Conservation (phyloP, 257 asterid species). For the Osmanthus fragrans region DNA sequence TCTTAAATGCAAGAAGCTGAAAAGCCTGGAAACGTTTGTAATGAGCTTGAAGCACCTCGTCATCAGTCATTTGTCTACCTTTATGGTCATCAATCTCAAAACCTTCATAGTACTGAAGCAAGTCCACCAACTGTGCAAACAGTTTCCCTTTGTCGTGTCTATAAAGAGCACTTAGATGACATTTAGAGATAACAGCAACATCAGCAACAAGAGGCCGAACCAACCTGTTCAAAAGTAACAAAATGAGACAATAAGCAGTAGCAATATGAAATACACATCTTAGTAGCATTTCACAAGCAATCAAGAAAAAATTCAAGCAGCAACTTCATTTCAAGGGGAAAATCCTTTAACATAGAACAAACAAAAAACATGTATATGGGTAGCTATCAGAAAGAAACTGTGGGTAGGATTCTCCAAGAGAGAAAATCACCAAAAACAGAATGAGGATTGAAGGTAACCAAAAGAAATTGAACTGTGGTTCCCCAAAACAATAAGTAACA, state of each 20-base stretch:
- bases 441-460: not conserved
- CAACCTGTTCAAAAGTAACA: slow-evolving; percentile 48
- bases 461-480: slow-evolving; percentile 8
- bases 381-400: slow-evolving; percentile 17
- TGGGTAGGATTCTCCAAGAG: slow-evolving; percentile 4
- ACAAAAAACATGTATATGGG: not conserved
- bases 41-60: slow-evolving; percentile 91
- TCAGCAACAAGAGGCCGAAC: slow-evolving; percentile 94
- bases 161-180: slow-evolving; percentile 90
- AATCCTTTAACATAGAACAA: not conserved
- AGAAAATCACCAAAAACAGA: slow-evolving; percentile 4
- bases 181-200: slow-evolving; percentile 91
- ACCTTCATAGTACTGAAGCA: slow-evolving; percentile 93
- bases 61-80: slow-evolving; percentile 98
- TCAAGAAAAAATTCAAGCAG: slow-evolving; percentile 1
- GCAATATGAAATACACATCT: slow-evolving; percentile 10
- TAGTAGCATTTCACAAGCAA: not conserved
- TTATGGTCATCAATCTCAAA: slow-evolving; percentile 92
- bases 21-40: slow-evolving; percentile 93
- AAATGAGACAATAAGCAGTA: slow-evolving; percentile 16
- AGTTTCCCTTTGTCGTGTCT: slow-evolving; percentile 88
- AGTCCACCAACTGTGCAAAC: slow-evolving; percentile 90
- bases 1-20: slow-evolving; percentile 85
- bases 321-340: not conserved
- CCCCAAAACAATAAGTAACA: not conserved